Evolutionary conservation across 225 moss, liverwort and hornwort species (phyloP).

Genomic region (Straminergon stramineum): DNA sequence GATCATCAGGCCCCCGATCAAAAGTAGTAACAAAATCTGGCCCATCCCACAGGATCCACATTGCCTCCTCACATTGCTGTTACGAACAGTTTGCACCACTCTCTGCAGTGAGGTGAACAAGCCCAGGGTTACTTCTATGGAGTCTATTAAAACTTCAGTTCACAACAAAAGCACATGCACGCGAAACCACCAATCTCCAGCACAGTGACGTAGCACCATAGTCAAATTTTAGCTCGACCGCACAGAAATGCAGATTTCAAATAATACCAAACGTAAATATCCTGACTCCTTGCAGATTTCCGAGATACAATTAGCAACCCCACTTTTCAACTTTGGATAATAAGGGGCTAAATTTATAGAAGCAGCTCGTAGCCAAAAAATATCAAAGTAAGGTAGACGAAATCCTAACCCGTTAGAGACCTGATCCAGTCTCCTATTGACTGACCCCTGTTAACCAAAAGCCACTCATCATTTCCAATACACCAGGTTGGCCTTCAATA

Average conservation of each 20-base stretch:
- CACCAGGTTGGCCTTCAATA: background rate
- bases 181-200: background rate
- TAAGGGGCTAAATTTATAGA: background rate
- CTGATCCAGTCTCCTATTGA: background rate
- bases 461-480: background rate
- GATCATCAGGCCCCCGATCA: constrained; percentile 61
- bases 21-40: constrained; percentile 47
- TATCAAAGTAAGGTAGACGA: background rate
- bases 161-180: background rate
- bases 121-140: background rate
- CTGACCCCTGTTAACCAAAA: background rate
- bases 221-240: background rate
- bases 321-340: background rate
- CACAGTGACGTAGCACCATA: background rate
- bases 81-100: constrained; percentile 49
- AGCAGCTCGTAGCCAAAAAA: background rate
- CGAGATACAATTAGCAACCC: background rate
- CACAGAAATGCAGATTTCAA: background rate
- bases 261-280: background rate
- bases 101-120: constrained; percentile 32
- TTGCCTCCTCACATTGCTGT: constrained; percentile 32
- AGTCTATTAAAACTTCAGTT: background rate
- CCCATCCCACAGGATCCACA: constrained; percentile 76
- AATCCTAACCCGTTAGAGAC: background rate
- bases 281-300: background rate